Evolutionary conservation across 352 stramenopile species (phyloP), one percentile per base, ranked within the genome.

Genomic region (Globisporangium cystogenes): DNA sequence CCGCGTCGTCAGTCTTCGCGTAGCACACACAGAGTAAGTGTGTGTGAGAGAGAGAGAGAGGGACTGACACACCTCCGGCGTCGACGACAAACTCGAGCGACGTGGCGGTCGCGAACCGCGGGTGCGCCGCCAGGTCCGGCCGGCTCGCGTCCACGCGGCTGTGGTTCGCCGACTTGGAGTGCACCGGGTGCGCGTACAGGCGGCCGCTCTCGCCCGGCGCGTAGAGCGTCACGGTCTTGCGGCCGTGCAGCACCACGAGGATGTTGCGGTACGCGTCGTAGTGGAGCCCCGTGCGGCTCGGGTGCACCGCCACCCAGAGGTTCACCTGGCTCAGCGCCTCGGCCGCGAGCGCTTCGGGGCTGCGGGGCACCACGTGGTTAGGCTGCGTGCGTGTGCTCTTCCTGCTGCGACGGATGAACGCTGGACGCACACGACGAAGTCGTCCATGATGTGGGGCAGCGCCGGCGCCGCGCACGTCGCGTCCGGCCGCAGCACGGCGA

Each of bases 251-350:
- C 40, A 94, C 80, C 2, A 84, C 68, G 14, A 94, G 59, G 5
- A 94, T 55, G 39, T 94, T 94, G 18, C 81, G 66, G 46, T 91
- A 94, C 21, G 84, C 80, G 43, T 94, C 84, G 54, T 93, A 94
- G 42, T 94, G 84, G 8, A 94, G 60, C 12, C 67, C 85, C 6
- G 84, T 93, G 20, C 67, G 64, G 8, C 76, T 80, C 27, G 67
- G 16, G 24, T 65, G 61, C 12, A 87, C 72, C 7, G 68, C 70
- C 74, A 94, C 90, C 84, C 84, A 94, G 20, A 94, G 44, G 59
- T 94, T 94, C n/a, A 93, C 70, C 76, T 91, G 79, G 20, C 63
- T 77, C n/a, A 93, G 29, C n/a, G 50, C 45, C 31, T 74, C n/a
- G 35, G 35, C 47, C 6, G 66, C 39, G 26, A 93, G 64, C 26